Conservation (phyloP, 768 basidiomycete genomes). For the Daedaleopsis sinensis region DNA sequence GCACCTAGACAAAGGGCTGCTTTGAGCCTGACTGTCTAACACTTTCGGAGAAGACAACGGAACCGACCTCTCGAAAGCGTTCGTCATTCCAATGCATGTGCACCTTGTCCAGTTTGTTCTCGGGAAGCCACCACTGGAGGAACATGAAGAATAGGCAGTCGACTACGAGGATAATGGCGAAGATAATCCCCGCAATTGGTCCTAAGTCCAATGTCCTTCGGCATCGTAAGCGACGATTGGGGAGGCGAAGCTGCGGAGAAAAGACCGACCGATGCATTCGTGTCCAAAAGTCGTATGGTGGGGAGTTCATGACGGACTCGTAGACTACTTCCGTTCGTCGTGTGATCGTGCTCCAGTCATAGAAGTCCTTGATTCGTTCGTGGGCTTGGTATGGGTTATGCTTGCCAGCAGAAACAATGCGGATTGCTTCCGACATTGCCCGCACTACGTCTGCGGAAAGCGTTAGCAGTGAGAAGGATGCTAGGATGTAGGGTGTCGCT, state of each 20-base stretch:
- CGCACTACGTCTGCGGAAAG: slow-evolving; percentile 70
- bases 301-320: slow-evolving; percentile 58
- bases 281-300: slow-evolving; percentile 73
- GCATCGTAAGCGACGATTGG: background rate
- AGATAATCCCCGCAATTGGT: slow-evolving; percentile 82
- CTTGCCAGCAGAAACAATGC: slow-evolving; percentile 61
- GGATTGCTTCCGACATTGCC: slow-evolving; percentile 81
- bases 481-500: background rate
- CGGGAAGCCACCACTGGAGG: slow-evolving; percentile 84
- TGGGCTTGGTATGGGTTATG: slow-evolving; percentile 83
- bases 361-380: slow-evolving; percentile 77
- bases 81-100: slow-evolving; percentile 59
- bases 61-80: slow-evolving; percentile 36
- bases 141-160: slow-evolving; percentile 87
- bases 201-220: slow-evolving; percentile 77
- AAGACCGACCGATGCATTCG: slow-evolving; percentile 67
- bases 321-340: slow-evolving; percentile 86
- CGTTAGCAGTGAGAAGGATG: background rate
- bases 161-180: slow-evolving; percentile 85
- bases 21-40: background rate
- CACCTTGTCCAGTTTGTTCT: slow-evolving; percentile 77
- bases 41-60: background rate
- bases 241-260: background rate
- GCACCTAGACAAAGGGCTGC: background rate
- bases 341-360: slow-evolving; percentile 84